Evolutionary conservation across 83 land plant genomes (phyloP).

Genomic region (Thuja plicata): DNA sequence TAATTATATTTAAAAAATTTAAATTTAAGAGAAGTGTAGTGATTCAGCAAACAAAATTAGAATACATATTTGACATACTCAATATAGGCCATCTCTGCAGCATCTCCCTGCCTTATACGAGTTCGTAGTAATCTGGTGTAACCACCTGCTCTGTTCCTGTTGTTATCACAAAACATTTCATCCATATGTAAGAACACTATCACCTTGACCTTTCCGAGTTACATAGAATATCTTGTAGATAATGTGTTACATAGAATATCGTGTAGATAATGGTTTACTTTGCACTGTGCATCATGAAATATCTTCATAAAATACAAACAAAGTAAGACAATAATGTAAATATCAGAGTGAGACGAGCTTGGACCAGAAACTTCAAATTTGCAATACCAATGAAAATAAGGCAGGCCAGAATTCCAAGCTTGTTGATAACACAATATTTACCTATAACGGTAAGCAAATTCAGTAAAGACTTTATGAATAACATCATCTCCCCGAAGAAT

Average conservation of each 20-base stretch:
- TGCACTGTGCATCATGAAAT: not conserved
- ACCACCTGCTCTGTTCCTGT: slow-evolving; percentile 77
- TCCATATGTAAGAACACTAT: not conserved
- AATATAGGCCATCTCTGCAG: slow-evolving; percentile 97
- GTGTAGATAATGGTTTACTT: not conserved
- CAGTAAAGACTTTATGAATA: slow-evolving; percentile 86
- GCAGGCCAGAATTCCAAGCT: slow-evolving; percentile 6
- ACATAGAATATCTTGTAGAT: not conserved
- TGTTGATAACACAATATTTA: slow-evolving; percentile 20
- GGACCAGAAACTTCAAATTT: not conserved
- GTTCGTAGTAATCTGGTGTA: slow-evolving; percentile 92
- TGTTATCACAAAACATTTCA: not conserved
- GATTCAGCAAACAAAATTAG: not conserved
- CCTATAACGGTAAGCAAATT: slow-evolving; percentile 90
- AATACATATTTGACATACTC: slow-evolving; percentile 56
- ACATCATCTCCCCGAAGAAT: slow-evolving; percentile 91
- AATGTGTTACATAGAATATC: not conserved
- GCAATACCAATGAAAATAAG: not conserved
- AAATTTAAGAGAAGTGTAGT: not conserved
- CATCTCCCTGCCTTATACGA: slow-evolving; percentile 90
- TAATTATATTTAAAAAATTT: not conserved
- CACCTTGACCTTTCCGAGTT: not conserved
- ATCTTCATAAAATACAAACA: not conserved
- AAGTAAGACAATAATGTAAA: not conserved
- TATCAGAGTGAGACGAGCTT: not conserved